Conservation (phyloP, 129 eudicot species). For the Ambrosia artemisiifolia region DNA sequence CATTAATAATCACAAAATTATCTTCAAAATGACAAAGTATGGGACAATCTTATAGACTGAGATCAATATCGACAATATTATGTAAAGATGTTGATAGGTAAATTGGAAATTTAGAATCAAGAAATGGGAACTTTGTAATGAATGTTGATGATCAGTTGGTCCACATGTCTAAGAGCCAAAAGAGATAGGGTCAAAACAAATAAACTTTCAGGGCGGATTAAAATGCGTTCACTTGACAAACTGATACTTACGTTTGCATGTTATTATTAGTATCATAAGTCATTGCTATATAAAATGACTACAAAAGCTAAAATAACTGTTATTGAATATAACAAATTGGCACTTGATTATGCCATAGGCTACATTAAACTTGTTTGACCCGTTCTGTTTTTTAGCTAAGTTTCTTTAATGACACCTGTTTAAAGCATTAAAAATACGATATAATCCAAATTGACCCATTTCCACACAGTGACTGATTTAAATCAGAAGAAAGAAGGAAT, state of each 20-base stretch:
- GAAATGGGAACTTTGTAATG: background rate
- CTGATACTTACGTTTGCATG: background rate
- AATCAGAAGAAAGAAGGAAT: slow-evolving; percentile 6
- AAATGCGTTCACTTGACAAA: background rate
- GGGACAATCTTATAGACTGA: background rate
- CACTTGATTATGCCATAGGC: background rate
- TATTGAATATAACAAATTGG: too few species aligned
- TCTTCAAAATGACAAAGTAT: slow-evolving; percentile 10
- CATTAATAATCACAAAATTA: background rate
- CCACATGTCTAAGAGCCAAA: too few species aligned
- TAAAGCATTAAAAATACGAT: background rate
- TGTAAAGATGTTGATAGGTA: background rate
- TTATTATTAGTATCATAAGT: too few species aligned
- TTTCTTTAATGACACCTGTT: background rate
- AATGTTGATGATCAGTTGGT: too few species aligned
- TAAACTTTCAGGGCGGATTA: background rate
- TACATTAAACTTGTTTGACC: background rate
- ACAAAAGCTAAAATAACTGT: too few species aligned
- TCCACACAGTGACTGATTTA: background rate
- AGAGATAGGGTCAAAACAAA: background rate
- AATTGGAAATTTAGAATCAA: background rate
- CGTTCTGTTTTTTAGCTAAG: background rate
- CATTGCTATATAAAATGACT: background rate
- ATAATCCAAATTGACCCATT: background rate
- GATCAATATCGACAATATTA: background rate